Evolutionary conservation across 2,329 filamentous ascomycete species (phyloP), one percentile per base, ranked within the genome.

Genomic region (Xylaria arbuscula): DNA sequence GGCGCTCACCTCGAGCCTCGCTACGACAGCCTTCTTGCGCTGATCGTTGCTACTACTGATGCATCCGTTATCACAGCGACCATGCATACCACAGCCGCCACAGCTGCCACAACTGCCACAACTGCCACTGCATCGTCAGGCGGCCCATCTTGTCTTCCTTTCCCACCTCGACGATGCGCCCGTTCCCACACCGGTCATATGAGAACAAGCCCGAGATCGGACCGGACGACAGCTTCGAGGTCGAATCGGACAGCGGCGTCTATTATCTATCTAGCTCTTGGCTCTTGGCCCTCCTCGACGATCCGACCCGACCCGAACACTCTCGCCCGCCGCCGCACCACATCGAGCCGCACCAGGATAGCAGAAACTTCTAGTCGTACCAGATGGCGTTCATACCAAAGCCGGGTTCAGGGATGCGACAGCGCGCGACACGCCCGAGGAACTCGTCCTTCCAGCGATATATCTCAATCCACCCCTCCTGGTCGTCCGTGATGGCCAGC

Each of bases 351-450:
- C 5, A 28, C 5, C 28, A 28, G 28, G 5, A 28, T 28, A 28
- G 13, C 11, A 42, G 5, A n/a, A 5, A 3, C 17, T 17, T 28
- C 50, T 74, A 93, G 81, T 97, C 92, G 79, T 96, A 96, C 93
- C 93, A 97, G 71, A 97, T 94, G n/a, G 93, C 93, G 81, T 97
- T 97, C 93, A 97, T 97, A 1, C 93, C 93, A 78, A 97, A 97
- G 1, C 93, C 93, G n/a, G 92, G 92, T 82, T 97, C 93, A 6
- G 90, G 89, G 45, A 97, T 90, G 73, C 93, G 89, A 70, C 92
- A 84, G 70, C 92, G 86, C 17, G 93, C 93, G 8, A 97, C 93
- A 3, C 93, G 84, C 1, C 89, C 90, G 62, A 97, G 81, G 74
- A 91, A 93, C 84, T 96, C 93, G 67, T 94, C 90, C 72, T 91